These are phyloP conservation scores for Arabis hirsuta DNA, from an alignment of 345 rosid species.

Conservation along the genomic window DNA sequence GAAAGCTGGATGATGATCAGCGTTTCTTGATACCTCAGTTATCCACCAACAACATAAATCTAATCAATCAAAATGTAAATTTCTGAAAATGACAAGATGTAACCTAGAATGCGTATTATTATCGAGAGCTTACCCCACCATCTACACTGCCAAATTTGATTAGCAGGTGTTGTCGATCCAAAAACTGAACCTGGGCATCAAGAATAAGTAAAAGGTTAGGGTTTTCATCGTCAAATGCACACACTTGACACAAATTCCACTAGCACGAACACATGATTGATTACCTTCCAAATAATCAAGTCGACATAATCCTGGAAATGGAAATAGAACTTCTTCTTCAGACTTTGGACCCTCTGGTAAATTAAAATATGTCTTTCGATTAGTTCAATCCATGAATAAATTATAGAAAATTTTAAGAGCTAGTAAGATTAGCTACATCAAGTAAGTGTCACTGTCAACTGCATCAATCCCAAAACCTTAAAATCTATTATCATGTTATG, in stretches of 20 bases:
- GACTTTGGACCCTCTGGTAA: conserved; percentile 72
- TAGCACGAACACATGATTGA: conserved; percentile 9
- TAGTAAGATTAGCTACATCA: conserved; percentile 8
- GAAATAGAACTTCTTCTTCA: conserved; percentile 94
- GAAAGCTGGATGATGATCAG: conserved; percentile 81
- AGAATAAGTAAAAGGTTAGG: conserved; percentile 24
- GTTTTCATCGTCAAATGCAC: neutral
- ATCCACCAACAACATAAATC: conserved; percentile 30
- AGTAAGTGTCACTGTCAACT: conserved; percentile 6
- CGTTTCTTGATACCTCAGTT: conserved; percentile 64
- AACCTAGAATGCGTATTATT: neutral
- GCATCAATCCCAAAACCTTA: conserved; percentile 13
- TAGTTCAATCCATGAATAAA: conserved; percentile 32
- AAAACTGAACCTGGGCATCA: conserved; percentile 77
- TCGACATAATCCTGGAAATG: conserved; percentile 94
- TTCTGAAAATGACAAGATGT: neutral
- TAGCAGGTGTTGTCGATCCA: conserved; percentile 92
- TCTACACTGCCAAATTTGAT: conserved; percentile 94
- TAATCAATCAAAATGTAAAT: neutral
- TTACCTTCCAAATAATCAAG: conserved; percentile 93
- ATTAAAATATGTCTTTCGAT: conserved; percentile 32
- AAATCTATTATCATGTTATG: neutral
- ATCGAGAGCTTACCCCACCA: conserved; percentile 74
- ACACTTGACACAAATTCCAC: conserved; percentile 8
- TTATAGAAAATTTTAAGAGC: neutral